These are phyloP conservation scores for Eucalyptus rudis DNA, from an alignment of 345 rosid genomes.

Conservation along the genomic window DNA sequence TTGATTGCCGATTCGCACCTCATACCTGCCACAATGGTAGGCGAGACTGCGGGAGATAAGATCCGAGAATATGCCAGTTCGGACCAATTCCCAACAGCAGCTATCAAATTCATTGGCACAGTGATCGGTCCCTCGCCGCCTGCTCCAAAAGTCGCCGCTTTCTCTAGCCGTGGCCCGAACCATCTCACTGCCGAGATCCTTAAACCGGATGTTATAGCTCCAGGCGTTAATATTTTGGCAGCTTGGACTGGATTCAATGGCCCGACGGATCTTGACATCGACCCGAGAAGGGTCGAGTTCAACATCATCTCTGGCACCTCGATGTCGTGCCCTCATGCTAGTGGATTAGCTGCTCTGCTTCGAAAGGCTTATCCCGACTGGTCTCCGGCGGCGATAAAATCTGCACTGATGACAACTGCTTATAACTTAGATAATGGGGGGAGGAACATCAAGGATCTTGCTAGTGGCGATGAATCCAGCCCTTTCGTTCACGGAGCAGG, in stretches of 20 bases:
- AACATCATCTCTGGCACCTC: slow-evolving; percentile 83
- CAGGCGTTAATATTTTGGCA: slow-evolving; percentile 78
- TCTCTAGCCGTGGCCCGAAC: slow-evolving; percentile 74
- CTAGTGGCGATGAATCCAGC: slow-evolving; percentile 45
- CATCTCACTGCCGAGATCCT: slow-evolving; percentile 42
- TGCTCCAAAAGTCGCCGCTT: slow-evolving; percentile 66
- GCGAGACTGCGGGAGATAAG: slow-evolving; percentile 28
- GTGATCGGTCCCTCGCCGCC: slow-evolving; percentile 34
- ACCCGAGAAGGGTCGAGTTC: slow-evolving; percentile 52
- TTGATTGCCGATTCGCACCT: slow-evolving; percentile 71
- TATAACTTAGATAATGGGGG: slow-evolving; percentile 62
- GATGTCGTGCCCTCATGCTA: slow-evolving; percentile 86
- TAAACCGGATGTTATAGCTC: slow-evolving; percentile 80
- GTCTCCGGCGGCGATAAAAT: slow-evolving; percentile 67
- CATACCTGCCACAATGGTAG: slow-evolving; percentile 52
- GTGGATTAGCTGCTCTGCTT: slow-evolving; percentile 72
- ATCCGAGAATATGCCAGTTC: slow-evolving; percentile 28
- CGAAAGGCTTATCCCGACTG: slow-evolving; percentile 49
- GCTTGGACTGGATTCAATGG: slow-evolving; percentile 63
- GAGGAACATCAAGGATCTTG: slow-evolving; percentile 51
- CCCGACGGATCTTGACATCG: slow-evolving; percentile 49
- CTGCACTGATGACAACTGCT: slow-evolving; percentile 72
- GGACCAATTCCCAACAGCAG: slow-evolving; percentile 34
- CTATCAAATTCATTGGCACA: slow-evolving; percentile 36
- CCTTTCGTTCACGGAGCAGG: slow-evolving; percentile 77